Conservation (phyloP, 768 basidiomycete species). For the Tricholoma furcatifolium region DNA sequence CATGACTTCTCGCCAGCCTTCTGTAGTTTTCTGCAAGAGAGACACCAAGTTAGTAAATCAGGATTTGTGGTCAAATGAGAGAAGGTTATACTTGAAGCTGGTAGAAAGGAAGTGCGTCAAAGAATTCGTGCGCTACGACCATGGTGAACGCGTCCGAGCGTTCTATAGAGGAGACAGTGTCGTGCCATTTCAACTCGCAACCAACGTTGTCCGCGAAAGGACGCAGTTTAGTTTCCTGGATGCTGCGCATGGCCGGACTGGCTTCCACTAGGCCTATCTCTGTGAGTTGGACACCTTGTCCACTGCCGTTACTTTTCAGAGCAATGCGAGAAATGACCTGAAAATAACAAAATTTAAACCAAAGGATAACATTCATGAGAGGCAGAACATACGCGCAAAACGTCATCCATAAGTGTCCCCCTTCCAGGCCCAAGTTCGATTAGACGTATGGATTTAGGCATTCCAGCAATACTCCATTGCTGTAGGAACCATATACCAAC, state of each 20-base stretch:
- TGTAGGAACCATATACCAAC: slow-evolving; percentile 84
- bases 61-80: background rate
- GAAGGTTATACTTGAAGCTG: slow-evolving; percentile 66
- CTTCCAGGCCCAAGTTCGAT: slow-evolving; percentile 94
- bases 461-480: slow-evolving; percentile 62
- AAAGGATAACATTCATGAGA: background rate
- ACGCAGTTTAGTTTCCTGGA: slow-evolving; percentile 57
- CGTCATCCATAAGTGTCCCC: slow-evolving; percentile 89
- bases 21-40: slow-evolving; percentile 58
- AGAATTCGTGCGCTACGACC: slow-evolving; percentile 95
- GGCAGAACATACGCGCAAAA: slow-evolving; percentile 65
- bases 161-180: slow-evolving; percentile 67
- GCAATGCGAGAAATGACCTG: slow-evolving; percentile 56
- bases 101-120: slow-evolving; percentile 94
- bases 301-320: slow-evolving; percentile 19
- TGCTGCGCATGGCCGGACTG: slow-evolving; percentile 59
- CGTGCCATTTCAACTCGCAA: slow-evolving; percentile 64
- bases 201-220: slow-evolving; percentile 26
- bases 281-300: slow-evolving; percentile 28
- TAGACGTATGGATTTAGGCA: slow-evolving; percentile 54
- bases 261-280: slow-evolving; percentile 82
- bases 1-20: slow-evolving; percentile 86
- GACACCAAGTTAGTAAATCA: background rate
- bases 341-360: background rate
- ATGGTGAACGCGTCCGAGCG: slow-evolving; percentile 65